Base-by-base conservation (phyloP, 2,329 filamentous ascomycete species). In the Westerdykella sp. region DNA sequence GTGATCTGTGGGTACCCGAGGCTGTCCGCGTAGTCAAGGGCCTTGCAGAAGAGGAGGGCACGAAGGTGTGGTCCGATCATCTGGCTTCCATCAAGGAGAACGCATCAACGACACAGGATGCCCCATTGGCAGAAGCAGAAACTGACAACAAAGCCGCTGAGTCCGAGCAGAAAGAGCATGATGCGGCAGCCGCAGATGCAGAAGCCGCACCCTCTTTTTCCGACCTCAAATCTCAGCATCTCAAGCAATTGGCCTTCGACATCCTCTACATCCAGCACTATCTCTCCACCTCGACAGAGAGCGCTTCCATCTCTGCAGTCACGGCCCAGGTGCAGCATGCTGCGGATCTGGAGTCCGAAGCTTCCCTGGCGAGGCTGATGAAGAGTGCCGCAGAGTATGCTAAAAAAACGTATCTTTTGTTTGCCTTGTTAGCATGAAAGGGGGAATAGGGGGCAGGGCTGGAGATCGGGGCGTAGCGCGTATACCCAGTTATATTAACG, bases 341-440 rank as follows among this genome's bases (percentile, higher is more conserved):
- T 16, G 23, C 25, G 16, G 7, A 47, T 12, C 37, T 51, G 6
- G 63, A 73, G 44, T 57, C 76, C 22, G 65, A 72, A 10, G 69
- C 66, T 5, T 70, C 69, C 13, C 66, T 74, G 36, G 78, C 78
- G 48, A 66, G 71, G 35, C 65, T 94, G 31, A 66, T 61, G 52
- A 85, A 83, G 65, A 71, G 75, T 13, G 79, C 87, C 5, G 72
- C 75, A 37, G 87, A 90, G 40, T 94, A 93, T 65, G 93, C 87
- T 81, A 87, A 84, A 70, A 80, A 85, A 57, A 93, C 86, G 10
- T 83, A 79, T 63, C 67, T 96, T 49, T 66, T 96, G 21, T 95
- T 96, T 68, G 88, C 85, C 2, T 69, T 95, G 44, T 68, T 96
- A 50, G 53, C 57, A 4, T 64, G 32, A 45, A 16, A 10, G n/a